Percentiles rank a stretch among this genome's conserved stretches.
phyloP scores from a whole-genome alignment of 805 yeast genomes.

The Alloascoidea hylecoeti region DNA sequence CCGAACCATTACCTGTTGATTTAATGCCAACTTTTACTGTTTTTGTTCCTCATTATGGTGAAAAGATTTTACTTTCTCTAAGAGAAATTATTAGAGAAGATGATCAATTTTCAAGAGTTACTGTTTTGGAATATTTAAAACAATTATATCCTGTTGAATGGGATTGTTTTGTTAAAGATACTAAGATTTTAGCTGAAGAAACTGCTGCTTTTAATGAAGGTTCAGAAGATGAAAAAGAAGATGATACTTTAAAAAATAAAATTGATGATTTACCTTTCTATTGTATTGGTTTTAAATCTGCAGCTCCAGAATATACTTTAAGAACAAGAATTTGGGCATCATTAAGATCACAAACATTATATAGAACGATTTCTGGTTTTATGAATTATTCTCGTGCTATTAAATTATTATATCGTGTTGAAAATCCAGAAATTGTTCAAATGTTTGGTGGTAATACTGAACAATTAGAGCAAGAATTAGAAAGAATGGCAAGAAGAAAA shows the following conservation, averaged over 20 bases:
- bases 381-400: slow-evolving; percentile 68
- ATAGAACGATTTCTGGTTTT: slow-evolving; percentile 74
- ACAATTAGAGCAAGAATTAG: slow-evolving; percentile 83
- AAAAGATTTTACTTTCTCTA: slow-evolving; percentile 83
- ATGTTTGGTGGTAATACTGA: slow-evolving; percentile 98
- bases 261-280: slow-evolving; percentile 88
- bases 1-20: slow-evolving; percentile 98
- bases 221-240: slow-evolving; percentile 32
- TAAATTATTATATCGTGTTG: slow-evolving; percentile 52
- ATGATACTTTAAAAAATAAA: slow-evolving; percentile 68
- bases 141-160: slow-evolving; percentile 95
- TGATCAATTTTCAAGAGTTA: slow-evolving; percentile 90
- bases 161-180: slow-evolving; percentile 95
- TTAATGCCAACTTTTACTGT: slow-evolving; percentile 99
- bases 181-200: slow-evolving; percentile 90
- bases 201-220: slow-evolving; percentile 55
- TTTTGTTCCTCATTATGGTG: slow-evolving; percentile 90
- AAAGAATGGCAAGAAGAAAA: slow-evolving; percentile 64
- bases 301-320: slow-evolving; percentile 46
- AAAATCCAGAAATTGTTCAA: slow-evolving; percentile 84
- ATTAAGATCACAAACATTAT: slow-evolving; percentile 68
- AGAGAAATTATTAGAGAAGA: slow-evolving; percentile 96
- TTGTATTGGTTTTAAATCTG: slow-evolving; percentile 71
- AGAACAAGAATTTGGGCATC: slow-evolving; percentile 86
- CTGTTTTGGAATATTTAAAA: slow-evolving; percentile 85